Conservation (phyloP, 2,329 filamentous ascomycete genomes). For the Acrodontium crateriforme region DNA sequence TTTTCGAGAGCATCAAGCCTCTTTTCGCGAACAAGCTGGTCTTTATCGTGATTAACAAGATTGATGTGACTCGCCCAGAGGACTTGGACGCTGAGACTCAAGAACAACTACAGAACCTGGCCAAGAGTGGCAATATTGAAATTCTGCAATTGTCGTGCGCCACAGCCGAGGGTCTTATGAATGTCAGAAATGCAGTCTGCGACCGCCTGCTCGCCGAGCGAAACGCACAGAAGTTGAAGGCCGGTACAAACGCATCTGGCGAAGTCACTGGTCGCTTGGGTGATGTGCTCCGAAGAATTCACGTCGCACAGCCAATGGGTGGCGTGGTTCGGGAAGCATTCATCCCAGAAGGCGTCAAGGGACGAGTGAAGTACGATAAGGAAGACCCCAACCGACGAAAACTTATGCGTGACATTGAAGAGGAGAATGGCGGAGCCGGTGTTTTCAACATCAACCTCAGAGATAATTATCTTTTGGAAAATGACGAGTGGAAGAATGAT, state of each 20-base stretch:
- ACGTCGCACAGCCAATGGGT: constrained; percentile 87
- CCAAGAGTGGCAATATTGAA: constrained; percentile 82
- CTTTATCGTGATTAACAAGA: constrained; percentile 96
- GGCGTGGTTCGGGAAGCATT: constrained; percentile 67
- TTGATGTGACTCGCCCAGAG: constrained; percentile 77
- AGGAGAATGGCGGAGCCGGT: constrained; percentile 84
- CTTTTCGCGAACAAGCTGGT: constrained; percentile 96
- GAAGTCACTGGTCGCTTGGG: constrained; percentile 70
- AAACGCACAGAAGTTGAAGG: constrained; percentile 89
- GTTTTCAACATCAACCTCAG: constrained; percentile 91
- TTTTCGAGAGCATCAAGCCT: constrained; percentile 94
- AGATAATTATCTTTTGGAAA: constrained; percentile 71
- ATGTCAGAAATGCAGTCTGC: constrained; percentile 89
- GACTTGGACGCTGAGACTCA: constrained; percentile 71
- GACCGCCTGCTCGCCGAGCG: constrained; percentile 85
- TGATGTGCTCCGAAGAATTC: constrained; percentile 85
- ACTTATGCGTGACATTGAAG: constrained; percentile 77
- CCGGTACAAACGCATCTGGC: constrained; percentile 62
- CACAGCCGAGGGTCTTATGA: constrained; percentile 84
- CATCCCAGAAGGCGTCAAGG: constrained; percentile 74
- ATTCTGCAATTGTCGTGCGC: constrained; percentile 88
- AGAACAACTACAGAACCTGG: constrained; percentile 60
- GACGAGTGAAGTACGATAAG: constrained; percentile 79
- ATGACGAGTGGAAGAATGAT: constrained; percentile 92
- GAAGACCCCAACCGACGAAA: constrained; percentile 69